phyloP scores from a whole-genome alignment of 1,139 yeast genomes.

The Zygotorulaspora mrakii region DNA sequence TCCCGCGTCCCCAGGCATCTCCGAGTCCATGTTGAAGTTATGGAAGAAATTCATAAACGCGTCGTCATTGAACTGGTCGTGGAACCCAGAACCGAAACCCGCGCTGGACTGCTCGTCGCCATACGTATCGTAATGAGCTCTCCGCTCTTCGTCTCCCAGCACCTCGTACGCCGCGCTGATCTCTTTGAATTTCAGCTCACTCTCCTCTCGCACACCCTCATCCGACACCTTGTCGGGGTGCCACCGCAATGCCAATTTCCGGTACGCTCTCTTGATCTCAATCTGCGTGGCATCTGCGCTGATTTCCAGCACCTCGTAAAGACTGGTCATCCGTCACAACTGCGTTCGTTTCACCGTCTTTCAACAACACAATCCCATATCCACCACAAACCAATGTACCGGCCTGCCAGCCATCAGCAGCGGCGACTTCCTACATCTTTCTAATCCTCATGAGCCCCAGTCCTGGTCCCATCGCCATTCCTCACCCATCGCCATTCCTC shows the following conservation, averaged over 20 bases:
- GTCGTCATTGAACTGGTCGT: constrained; percentile 50
- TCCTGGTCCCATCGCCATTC: no score
- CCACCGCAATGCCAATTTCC: constrained; percentile 64
- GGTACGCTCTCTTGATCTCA: constrained; percentile 74
- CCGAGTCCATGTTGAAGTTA: constrained; percentile 9
- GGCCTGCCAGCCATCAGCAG: no score
- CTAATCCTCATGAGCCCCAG: no score
- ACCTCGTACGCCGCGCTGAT: constrained; percentile 75
- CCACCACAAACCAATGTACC: no score
- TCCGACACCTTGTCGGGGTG: constrained; percentile 83
- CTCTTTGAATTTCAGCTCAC: constrained; percentile 72
- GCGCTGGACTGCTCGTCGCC: constrained; percentile 46
- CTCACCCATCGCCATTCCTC: no score
- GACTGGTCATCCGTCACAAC: constrained; percentile 19
- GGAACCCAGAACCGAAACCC: constrained; percentile 24
- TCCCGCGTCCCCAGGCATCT: constrained; percentile 13
- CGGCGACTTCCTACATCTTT: no score
- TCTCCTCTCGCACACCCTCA: constrained; percentile 54
- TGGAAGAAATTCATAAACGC: constrained; percentile 70
- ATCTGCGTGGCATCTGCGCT: constrained; percentile 54
- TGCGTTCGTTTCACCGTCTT: neutral
- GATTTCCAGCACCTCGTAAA: constrained; percentile 68
- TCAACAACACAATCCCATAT: no score
- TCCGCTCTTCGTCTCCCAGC: constrained; percentile 56
- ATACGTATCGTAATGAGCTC: constrained; percentile 55